Evolutionary conservation across 2,329 filamentous ascomycete species (phyloP), one percentile per base, ranked within the genome.

Genomic region (Leptoxyphium fumago): DNA sequence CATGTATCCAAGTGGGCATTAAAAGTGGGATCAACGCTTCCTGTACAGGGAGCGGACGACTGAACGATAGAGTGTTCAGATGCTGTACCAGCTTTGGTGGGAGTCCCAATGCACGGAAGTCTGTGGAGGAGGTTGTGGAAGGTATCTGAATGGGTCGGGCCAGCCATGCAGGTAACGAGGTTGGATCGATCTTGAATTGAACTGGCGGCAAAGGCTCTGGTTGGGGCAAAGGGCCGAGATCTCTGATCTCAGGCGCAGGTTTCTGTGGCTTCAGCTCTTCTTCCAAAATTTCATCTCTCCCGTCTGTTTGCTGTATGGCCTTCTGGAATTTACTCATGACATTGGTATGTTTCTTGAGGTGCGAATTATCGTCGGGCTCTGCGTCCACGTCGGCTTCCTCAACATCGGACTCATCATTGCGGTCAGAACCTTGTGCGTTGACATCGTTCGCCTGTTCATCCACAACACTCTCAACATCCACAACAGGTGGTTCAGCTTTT

Each of bases 81-180:
- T 73, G 71, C 14, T 75, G 70, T 1, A 78, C 66, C 8, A 79
- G 70, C 39, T 77, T 74, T 5, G 71, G 55, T 13, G 74, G 32
- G 94, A 72, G 0, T 77, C 77, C 1, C 91, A 64, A 5, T 75
- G 68, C 1, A 65, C 58, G 52, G 94, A 94, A 0, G 77, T 66
- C 1, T 69, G 66, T 29, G 67, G 73, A 9, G 73, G 71, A 5
- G 76, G 32, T 13, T 71, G 8, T 77, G 70, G 1, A 78, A 71
- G 3, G 87, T 77, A 21, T 75, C 72, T n/a, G 82, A 9, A 36
- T 73, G 0, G 88, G 87, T 10, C 78, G 73, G 5, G 82, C 77
- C 10, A 95, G 70, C 89, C 89, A 96, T 2, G 70, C 53, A 0
- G 89, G 89, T 2, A 94, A 69, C 1, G 83, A 82, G 28, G 86